Evolutionary conservation across 768 basidiomycete species (phyloP), one percentile per base, ranked within the genome.

Genomic region (Phaeotremella skinneri): DNA sequence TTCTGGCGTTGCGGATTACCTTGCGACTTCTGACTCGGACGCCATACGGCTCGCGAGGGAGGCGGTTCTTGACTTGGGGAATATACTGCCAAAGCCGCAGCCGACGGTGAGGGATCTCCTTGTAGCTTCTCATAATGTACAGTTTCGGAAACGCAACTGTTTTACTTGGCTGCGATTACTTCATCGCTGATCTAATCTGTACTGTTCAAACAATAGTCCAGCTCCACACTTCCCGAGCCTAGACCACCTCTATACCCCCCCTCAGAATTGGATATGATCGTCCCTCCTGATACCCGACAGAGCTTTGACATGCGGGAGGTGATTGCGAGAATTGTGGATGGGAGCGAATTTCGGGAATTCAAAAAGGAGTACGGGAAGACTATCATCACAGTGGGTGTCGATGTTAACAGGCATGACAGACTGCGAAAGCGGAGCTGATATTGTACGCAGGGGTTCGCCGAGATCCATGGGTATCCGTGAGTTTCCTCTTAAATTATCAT

Each of bases 361-460:
- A 97, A 97, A 82, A 88, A 87, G 73, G 93, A 94, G 73, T 97
- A 93, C 70, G 92, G 91, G 5, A 78, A 87, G 26, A 93, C 91
- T 0, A 86, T 97, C 62, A 83, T 94, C 51, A 96, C 92, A 5
- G 91, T 90, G 68, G 56, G 82, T 76, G 29, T 9, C 16, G n/a
- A 49, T 20, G 21, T 37, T 11, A 9, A 13, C 31, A 1, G 32
- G 45, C 29, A 4, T 23, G 21, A 27, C 9, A 9, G 17, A 16
- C 45, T 21, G 45, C 9, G 4, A 37, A 31, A 50, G 45, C 63
- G 41, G 32, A 29, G 26, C 39, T 61, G 21, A 45, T 32, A n/a
- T 50, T 16, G 17, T 20, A 20, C 13, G 16, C 37, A 66, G 53
- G 66, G 77, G 0, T 78, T 77, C 45, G 72, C 72, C 20, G 68